Percentiles rank a stretch among this genome's conserved stretches.
Evolutionary conservation across 495 filamentous ascomycete species (phyloP).

Genomic region (Penicillium macrosclerotiorum): DNA sequence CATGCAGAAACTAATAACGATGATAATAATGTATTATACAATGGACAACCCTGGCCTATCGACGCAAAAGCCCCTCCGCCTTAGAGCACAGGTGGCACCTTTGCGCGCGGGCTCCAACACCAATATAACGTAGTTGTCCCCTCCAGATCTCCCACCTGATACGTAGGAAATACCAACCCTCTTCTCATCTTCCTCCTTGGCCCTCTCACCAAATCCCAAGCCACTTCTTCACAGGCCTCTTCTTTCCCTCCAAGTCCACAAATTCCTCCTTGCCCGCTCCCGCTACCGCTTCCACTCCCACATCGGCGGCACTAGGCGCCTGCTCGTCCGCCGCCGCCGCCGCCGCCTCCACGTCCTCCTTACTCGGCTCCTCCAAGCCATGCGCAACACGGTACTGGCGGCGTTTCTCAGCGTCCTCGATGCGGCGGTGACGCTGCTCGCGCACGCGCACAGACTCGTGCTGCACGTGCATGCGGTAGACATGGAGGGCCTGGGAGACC

Average conservation of each 20-base stretch:
- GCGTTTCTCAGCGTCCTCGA: slow-evolving; percentile 80
- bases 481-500: slow-evolving; percentile 54
- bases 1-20: too few species aligned
- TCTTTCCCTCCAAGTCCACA: slow-evolving; percentile 46
- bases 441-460: slow-evolving; percentile 59
- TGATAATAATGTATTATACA: slow-evolving; percentile 13
- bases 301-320: slow-evolving; percentile 19
- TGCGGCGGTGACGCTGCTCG: slow-evolving; percentile 61
- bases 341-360: slow-evolving; percentile 15
- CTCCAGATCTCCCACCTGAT: too few species aligned
- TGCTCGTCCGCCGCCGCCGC: slow-evolving; percentile 11
- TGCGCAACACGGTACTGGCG: slow-evolving; percentile 77
- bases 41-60: neutral
- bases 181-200: too few species aligned
- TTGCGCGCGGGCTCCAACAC: too few species aligned
- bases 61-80: neutral
- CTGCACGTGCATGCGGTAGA: slow-evolving; percentile 67
- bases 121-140: too few species aligned
- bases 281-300: slow-evolving; percentile 34
- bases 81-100: too few species aligned
- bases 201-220: slow-evolving; percentile 57
- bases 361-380: slow-evolving; percentile 59
- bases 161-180: too few species aligned
- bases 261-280: slow-evolving; percentile 19
- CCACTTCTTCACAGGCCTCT: slow-evolving; percentile 58